Evolutionary conservation across 2,329 filamentous ascomycete genomes (phyloP).

Genomic region (Pseudocercospora eumusae): DNA sequence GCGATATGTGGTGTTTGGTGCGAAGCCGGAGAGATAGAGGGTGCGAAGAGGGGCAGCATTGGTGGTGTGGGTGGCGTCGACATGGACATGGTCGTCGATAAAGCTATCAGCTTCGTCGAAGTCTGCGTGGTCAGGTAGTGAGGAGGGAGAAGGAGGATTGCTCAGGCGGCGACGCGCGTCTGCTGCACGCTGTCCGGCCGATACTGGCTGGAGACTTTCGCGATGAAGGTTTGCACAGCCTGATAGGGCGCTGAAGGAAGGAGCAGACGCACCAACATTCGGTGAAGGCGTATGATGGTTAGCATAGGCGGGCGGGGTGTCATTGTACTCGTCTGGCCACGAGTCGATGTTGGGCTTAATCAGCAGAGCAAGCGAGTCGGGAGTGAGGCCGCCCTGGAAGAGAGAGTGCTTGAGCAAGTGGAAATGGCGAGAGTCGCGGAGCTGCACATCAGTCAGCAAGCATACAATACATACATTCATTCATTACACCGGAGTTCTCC

Average conservation of each 20-base stretch:
- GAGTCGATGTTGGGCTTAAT: constrained; percentile 31
- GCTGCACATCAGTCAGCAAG: background rate
- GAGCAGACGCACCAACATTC: constrained; percentile 16
- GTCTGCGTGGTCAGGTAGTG: constrained; percentile 27
- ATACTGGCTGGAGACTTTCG: constrained; percentile 5
- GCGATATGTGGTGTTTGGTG: constrained; percentile 62
- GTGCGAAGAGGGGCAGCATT: constrained; percentile 48
- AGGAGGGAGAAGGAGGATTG: constrained; percentile 25
- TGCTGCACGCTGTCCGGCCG: constrained; percentile 14
- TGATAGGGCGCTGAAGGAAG: constrained; percentile 21
- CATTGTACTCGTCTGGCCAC: constrained; percentile 31
- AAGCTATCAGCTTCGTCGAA: constrained; percentile 29
- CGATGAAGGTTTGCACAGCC: constrained; percentile 21
- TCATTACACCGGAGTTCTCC: too few species aligned
- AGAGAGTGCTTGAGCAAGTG: constrained; percentile 53
- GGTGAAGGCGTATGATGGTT: constrained; percentile 5
- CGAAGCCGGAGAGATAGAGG: constrained; percentile 63
- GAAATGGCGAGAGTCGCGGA: constrained; percentile 54
- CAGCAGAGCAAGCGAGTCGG: constrained; percentile 53
- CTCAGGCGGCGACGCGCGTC: constrained; percentile 25
- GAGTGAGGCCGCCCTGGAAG: constrained; percentile 53
- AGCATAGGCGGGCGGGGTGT: constrained; percentile 11
- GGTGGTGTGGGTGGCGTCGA: constrained; percentile 7
- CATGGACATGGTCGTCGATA: constrained; percentile 20
- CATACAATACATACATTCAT: too few species aligned